Evolutionary conservation across 257 asterid species (phyloP), one percentile per base, ranked within the genome.

Genomic region (Solanum virginianum): DNA sequence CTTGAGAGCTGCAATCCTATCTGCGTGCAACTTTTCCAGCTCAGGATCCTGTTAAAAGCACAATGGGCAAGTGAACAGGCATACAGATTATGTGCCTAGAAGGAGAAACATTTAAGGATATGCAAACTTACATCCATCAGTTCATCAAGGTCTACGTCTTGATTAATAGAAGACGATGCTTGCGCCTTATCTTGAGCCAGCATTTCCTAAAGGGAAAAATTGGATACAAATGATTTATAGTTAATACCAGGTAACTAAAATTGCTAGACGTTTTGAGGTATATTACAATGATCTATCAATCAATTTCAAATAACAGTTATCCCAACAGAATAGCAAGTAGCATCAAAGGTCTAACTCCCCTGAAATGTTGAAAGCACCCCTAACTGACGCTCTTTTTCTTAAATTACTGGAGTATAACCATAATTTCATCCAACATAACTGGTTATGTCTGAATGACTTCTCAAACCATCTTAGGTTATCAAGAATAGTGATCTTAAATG

Each of bases 11-110:
- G 98, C 96, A 84, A 97, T 94, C 94, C 99, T 90, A 87, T 95
- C 98, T n/a, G 99, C 98, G 18, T 95, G 99, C 92, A 97, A 88
- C 86, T 91, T 94, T 91, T 97, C 99, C 90, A 97, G 96, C 90
- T 95, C 98, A 43, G 99, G 99, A 88, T 97, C 98, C 98, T 97
- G 90, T 84, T 71, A 84, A 59, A 88, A 74, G 45, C 20, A 88
- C 29, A 17, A 66, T 56, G 10, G 17, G 51, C 56, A 87, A 51
- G 85, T 15, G 49, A 41, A 53, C 59, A 53, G 39, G 62, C 18
- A 59, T 29, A 83, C 8, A 11, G 66, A 66, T 10, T 51, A 63
- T 16, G 16, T 55, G 10, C 57, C 80, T 70, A 49, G 57, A 62
- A 65, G 29, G 29, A 66, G 74, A 81, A 74, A 82, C 22, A 85